Evolutionary conservation across 805 yeast genomes (phyloP), one percentile per base, ranked within the genome.

Genomic region (Candida germanica): DNA sequence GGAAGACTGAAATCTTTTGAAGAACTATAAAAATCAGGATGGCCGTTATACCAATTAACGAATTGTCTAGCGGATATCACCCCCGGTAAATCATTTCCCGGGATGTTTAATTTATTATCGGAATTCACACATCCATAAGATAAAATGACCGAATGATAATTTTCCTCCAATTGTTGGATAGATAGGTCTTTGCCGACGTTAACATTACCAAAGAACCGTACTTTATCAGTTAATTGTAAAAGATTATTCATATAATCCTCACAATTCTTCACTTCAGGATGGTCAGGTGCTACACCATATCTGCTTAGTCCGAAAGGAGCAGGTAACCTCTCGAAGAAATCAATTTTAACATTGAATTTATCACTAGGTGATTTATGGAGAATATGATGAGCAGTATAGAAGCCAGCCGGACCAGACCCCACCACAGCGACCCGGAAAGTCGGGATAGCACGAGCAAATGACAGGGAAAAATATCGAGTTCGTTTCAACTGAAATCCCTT

Each of bases 281-380:
- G 97, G 60, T 93, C 99, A 2, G 99, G 99, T 0, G 98, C 97
- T n/a, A 93, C 98, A 1, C 99, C 99, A 54, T 76, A 89, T 23
- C 99, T 63, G 27, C 89, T 80, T 22, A 93, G 69, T 0, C 99
- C 99, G 63, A 74, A 91, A 0, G 98, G 98, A 5, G 88, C 80
- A 0, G 97, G 96, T 17, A 80, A 64, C 43, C 77, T 73, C 52
- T 93, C 99, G 65, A 80, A 88, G 58, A 91, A 69, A 42, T 87
- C 93, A 3, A 89, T 69, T 38, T 71, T 33, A n/a, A 67, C 31
- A 3, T 48, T 40, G 24, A 52, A 38, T 16, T 48, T 35, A 4
- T 62, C 58, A 3, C 63, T 53, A 4, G 59, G 45, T 2, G 58
- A 36, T 40, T 69, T 73, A 39, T 77, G 77, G 26, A 88, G 61